Evolutionary conservation across 139 green algal genomes (phyloP).

Genomic region (Tetraselmis chui): DNA sequence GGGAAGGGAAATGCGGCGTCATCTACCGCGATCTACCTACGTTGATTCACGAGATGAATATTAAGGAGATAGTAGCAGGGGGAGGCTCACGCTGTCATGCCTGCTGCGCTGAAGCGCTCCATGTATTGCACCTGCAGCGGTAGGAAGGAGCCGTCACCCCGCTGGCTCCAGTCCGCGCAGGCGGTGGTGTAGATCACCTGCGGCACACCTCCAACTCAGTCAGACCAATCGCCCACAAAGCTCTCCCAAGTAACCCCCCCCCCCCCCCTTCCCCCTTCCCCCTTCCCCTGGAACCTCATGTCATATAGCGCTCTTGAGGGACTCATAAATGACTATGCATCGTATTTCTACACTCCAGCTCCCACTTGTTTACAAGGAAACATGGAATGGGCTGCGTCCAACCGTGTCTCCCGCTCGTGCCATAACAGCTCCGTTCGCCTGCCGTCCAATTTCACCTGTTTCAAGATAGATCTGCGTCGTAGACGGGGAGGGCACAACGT

Average conservation of each 20-base stretch:
- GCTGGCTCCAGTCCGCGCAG: constrained; percentile 49
- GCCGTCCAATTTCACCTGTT: constrained; percentile 86
- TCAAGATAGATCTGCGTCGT: constrained; percentile 65
- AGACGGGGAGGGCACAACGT: background rate
- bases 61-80: no score
- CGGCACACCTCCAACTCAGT: no score
- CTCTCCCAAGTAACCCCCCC: no score
- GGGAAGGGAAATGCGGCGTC: no score
- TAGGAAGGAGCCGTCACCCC: constrained; percentile 72
- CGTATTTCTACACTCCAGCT: no score
- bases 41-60: no score
- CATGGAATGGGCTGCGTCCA: no score
- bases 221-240: background rate
- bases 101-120: constrained; percentile 89
- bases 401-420: constrained; percentile 81
- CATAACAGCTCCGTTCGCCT: constrained; percentile 87
- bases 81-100: constrained; percentile 59
- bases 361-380: background rate
- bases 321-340: no score
- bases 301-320: no score
- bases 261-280: background rate
- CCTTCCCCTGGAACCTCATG: no score
- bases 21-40: no score
- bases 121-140: constrained; percentile 90
- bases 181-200: constrained; percentile 89